Evolutionary conservation across 2,329 filamentous ascomycete species (phyloP).

Genomic region (Microsporum ferrugineum): DNA sequence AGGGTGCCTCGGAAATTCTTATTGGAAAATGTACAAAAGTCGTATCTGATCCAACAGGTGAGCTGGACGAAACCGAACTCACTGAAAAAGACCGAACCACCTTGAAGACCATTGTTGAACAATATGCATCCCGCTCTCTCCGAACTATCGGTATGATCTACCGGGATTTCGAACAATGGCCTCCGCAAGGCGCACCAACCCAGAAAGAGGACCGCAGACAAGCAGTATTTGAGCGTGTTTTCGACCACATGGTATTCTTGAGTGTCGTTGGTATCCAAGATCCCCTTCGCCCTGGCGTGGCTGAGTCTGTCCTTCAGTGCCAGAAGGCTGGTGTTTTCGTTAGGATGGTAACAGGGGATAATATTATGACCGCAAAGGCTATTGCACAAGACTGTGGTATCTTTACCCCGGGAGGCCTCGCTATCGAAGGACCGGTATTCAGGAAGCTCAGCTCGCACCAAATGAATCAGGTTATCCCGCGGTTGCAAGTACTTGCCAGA

Average conservation of each 20-base stretch:
- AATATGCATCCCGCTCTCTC: constrained; percentile 47
- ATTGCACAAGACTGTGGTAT: constrained; percentile 66
- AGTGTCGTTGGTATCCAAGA: constrained; percentile 65
- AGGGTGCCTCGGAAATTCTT: constrained; percentile 40
- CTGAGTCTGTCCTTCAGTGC: constrained; percentile 55
- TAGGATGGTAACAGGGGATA: constrained; percentile 65
- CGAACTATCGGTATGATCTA: constrained; percentile 66
- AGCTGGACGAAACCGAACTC: constrained; percentile 19
- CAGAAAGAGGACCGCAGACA: constrained; percentile 51
- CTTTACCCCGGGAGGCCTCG: constrained; percentile 45
- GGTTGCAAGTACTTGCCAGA: constrained; percentile 52
- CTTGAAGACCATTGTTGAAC: constrained; percentile 27
- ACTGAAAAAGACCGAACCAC: constrained; percentile 20
- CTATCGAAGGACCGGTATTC: constrained; percentile 60
- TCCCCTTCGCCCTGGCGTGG: constrained; percentile 56
- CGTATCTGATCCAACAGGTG: constrained; percentile 19
- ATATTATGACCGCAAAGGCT: constrained; percentile 58
- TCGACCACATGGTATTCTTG: constrained; percentile 61
- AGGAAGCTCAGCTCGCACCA: constrained; percentile 48
- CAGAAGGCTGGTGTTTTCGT: constrained; percentile 59
- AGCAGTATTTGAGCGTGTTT: constrained; percentile 55
- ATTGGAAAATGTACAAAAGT: constrained; percentile 28
- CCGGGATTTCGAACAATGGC: constrained; percentile 59
- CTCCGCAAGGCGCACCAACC: constrained; percentile 44
- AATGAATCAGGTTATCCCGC: constrained; percentile 48